Conservation (phyloP, 805 yeast genomes). For the Candida ortonii region DNA sequence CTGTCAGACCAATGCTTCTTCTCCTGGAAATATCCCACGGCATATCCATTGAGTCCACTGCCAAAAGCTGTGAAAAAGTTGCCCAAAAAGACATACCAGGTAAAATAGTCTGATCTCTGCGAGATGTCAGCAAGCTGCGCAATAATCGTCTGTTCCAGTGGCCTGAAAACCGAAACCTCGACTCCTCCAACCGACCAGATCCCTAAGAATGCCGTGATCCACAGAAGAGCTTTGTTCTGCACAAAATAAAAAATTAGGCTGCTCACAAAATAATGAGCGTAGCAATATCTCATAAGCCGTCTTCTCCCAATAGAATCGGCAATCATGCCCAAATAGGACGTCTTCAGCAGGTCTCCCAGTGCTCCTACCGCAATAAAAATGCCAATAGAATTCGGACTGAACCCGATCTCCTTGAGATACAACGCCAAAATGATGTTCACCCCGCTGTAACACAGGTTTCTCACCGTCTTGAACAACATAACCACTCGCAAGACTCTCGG, state of each 20-base stretch:
- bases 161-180: slow-evolving; percentile 58
- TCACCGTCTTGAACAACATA: slow-evolving; percentile 33
- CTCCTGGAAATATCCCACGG: slow-evolving; percentile 24
- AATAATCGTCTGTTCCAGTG: slow-evolving; percentile 52
- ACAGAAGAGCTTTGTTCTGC: slow-evolving; percentile 35
- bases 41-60: slow-evolving; percentile 38
- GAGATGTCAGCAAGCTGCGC: slow-evolving; percentile 43
- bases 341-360: slow-evolving; percentile 50
- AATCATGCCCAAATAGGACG: slow-evolving; percentile 42
- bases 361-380: slow-evolving; percentile 46
- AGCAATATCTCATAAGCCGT: slow-evolving; percentile 38
- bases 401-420: slow-evolving; percentile 41
- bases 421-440: slow-evolving; percentile 41
- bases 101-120: slow-evolving; percentile 50
- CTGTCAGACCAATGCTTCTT: slow-evolving; percentile 22
- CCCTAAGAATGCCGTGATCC: slow-evolving; percentile 43
- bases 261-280: slow-evolving; percentile 41
- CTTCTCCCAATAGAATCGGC: slow-evolving; percentile 50
- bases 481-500: slow-evolving; percentile 35
- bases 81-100: slow-evolving; percentile 56
- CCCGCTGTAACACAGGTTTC: slow-evolving; percentile 39
- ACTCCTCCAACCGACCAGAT: slow-evolving; percentile 58
- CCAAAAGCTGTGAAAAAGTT: slow-evolving; percentile 47
- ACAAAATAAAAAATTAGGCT: slow-evolving; percentile 39
- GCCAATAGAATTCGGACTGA: slow-evolving; percentile 45